Evolutionary conservation across 2,329 filamentous ascomycete genomes (phyloP).

Genomic region (Aureobasidium sp.): DNA sequence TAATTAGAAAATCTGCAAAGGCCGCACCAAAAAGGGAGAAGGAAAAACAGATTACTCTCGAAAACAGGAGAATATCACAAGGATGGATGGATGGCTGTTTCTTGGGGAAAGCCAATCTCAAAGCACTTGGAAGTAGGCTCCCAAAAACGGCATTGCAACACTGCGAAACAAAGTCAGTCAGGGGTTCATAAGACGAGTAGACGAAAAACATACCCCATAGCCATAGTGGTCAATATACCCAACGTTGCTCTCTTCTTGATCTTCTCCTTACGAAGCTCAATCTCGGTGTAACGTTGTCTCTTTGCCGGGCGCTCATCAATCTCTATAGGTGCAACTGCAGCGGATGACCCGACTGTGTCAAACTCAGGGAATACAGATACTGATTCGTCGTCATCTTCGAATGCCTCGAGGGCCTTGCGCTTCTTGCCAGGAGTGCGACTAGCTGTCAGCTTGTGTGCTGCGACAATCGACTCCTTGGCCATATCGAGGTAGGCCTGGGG

Average conservation of each 20-base stretch:
- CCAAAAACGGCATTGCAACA: background rate
- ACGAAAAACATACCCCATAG: conserved; percentile 69
- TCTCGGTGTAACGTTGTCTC: conserved; percentile 66
- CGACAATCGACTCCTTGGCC: conserved; percentile 80
- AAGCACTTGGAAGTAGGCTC: background rate
- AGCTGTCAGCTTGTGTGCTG: conserved; percentile 46
- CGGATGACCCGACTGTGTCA: background rate
- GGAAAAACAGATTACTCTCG: background rate
- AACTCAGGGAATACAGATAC: conserved; percentile 27
- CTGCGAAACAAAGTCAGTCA: background rate
- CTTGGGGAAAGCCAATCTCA: background rate
- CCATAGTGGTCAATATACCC: conserved; percentile 77
- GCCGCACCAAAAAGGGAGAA: background rate
- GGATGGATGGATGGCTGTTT: background rate
- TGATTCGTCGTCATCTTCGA: conserved; percentile 40
- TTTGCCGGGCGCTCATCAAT: conserved; percentile 51
- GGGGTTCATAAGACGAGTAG: too few species aligned
- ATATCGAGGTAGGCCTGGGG: conserved; percentile 75
- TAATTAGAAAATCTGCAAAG: background rate
- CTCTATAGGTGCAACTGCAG: conserved; percentile 26
- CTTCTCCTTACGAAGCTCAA: conserved; percentile 74
- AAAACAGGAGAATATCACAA: background rate
- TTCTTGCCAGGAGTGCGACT: conserved; percentile 37
- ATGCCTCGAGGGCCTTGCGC: conserved; percentile 66
- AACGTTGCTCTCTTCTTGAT: conserved; percentile 79